Percentiles rank a stretch among this genome's conserved stretches.
Conservation (phyloP, 768 basidiomycete species). For the Amanita brunnescens region DNA sequence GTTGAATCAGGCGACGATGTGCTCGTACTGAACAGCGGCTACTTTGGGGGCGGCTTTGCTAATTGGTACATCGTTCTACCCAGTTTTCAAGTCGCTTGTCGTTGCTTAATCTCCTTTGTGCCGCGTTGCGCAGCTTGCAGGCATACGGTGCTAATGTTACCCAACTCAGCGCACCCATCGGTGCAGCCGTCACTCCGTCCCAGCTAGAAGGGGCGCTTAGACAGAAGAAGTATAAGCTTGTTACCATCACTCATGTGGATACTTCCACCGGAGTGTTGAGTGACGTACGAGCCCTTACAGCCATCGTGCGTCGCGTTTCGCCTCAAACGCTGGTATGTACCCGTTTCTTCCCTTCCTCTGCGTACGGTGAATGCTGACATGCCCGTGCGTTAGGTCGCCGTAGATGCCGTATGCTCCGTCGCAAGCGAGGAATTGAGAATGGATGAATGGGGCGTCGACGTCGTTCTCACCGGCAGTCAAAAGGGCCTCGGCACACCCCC, state of each 20-base stretch:
- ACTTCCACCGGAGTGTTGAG: constrained; percentile 88
- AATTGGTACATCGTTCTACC: constrained; percentile 54
- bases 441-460: constrained; percentile 90
- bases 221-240: constrained; percentile 75
- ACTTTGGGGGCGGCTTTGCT: constrained; percentile 88
- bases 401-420: constrained; percentile 95
- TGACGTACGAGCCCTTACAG: constrained; percentile 67
- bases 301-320: constrained; percentile 63
- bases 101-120: too few species aligned
- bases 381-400: constrained; percentile 40
- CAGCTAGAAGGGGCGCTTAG: constrained; percentile 63
- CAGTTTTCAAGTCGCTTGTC: not conserved
- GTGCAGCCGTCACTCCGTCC: constrained; percentile 54
- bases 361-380: not conserved
- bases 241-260: constrained; percentile 95
- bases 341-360: constrained; percentile 6
- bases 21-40: constrained; percentile 83
- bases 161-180: constrained; percentile 76
- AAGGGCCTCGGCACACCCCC: constrained; percentile 93
- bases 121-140: constrained; percentile 45
- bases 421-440: constrained; percentile 93
- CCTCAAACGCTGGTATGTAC: constrained; percentile 70
- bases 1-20: constrained; percentile 73
- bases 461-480: constrained; percentile 79
- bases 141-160: constrained; percentile 86